Percentiles rank a stretch among this genome's conserved stretches.
Evolutionary conservation across 75 land plant species (phyloP).

Genomic region (Ceratopteris richardii): DNA sequence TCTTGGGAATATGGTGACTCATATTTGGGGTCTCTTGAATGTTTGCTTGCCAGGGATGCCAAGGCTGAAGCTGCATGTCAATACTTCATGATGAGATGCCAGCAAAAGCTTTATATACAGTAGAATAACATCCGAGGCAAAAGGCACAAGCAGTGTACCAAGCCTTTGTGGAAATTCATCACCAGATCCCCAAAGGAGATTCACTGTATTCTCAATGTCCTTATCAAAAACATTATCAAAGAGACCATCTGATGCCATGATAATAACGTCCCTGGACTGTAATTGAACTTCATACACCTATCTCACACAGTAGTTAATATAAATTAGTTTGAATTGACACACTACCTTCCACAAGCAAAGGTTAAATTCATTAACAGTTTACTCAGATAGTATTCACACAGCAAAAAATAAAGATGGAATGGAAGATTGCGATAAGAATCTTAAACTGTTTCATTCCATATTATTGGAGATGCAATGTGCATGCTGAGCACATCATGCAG

Average conservation of each 20-base stretch:
- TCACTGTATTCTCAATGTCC: constrained; percentile 53
- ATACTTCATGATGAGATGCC: no score
- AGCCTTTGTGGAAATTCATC: constrained; percentile 44
- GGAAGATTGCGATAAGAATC: no score
- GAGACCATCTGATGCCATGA: constrained; percentile 97
- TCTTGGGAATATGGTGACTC: constrained; percentile 85
- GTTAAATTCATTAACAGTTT: no score
- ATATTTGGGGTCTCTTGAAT: constrained; percentile 58
- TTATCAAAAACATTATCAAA: constrained; percentile 91
- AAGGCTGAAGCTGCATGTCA: constrained; percentile 62
- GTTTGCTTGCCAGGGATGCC: constrained; percentile 62
- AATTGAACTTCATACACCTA: constrained; percentile 65
- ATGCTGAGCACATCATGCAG: no score
- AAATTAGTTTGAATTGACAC: no score
- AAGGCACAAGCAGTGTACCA: constrained; percentile 38
- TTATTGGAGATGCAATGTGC: no score
- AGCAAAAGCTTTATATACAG: no score
- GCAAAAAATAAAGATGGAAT: no score
- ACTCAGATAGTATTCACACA: no score
- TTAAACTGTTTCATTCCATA: no score
- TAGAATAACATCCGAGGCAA: no score
- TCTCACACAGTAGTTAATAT: neutral
- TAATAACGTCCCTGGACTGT: constrained; percentile 59
- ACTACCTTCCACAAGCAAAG: no score
- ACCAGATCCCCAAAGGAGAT: constrained; percentile 17